Base-by-base conservation (phyloP, 2,329 filamentous ascomycete genomes). In the Fusarium sambucinum region DNA sequence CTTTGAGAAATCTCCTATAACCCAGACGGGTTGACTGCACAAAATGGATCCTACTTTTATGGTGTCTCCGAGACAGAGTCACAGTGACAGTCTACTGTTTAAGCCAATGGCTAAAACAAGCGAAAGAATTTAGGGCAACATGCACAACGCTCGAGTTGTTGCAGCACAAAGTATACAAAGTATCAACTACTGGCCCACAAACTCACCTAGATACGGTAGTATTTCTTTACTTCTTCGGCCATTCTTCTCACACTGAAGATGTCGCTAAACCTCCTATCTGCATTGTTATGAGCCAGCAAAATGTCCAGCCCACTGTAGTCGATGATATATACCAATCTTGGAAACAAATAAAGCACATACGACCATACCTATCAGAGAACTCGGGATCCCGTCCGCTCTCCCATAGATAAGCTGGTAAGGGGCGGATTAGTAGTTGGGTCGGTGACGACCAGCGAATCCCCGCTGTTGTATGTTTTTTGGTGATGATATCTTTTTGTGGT, bases 301-400 rank as follows among this genome's bases (percentile, higher is more conserved):
- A 29, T 14, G 11, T 19, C 12, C 5, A 19, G 6, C n/a, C 10
- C 1, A 17, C 17, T 2, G 5, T 8, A 9, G 11, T 3, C 6
- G 1, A 21, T 9, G 0, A 9, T 45, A 11, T 45, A 29, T 19
- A 10, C 27, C 13, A 10, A 10, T 10, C 11, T 27, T 45, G n/a
- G 13, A 3, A 14, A 1, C 5, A 3, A 16, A 6, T 9, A 14
- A 16, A 45, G 42, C 42, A 45, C 42, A 45, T 45, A 45, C 42
- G 42, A 45, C 42, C 42, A 45, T 45, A 45, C 42, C 42, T 45
- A 45, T 29, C 42, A 45, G 42, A 45, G 29, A 45, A 45, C 29
- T 30, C 42, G 42, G 42, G 42, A 45, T 45, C 42, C 42, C 42
- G 42, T 45, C 42, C 42, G 42, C 42, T 45, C 42, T 45, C 42